A percentile compares a stretch with the other conserved stretches of the same genome.
phyloP scores from a whole-genome alignment of 2,329 filamentous ascomycete genomes.

The Septoria linicola region DNA sequence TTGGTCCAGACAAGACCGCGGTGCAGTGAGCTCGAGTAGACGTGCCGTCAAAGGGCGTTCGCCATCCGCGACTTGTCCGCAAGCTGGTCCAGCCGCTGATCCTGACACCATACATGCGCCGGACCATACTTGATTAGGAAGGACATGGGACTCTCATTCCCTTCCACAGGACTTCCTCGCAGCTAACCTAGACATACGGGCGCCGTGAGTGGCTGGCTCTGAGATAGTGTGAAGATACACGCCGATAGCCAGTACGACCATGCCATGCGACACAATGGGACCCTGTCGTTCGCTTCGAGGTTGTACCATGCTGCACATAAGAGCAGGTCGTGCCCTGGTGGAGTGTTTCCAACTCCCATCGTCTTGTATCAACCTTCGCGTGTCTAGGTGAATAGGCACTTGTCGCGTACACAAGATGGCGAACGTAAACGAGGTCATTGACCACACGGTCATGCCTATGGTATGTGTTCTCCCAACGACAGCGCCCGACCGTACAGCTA shows the following conservation, averaged over 20 bases:
- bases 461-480: slow-evolving; percentile 17
- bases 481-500: neutral
- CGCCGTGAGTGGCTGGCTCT: slow-evolving; percentile 2
- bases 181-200: neutral
- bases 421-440: slow-evolving; percentile 36
- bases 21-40: slow-evolving; percentile 1
- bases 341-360: neutral
- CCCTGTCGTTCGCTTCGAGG: neutral
- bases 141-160: slow-evolving; percentile 7
- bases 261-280: slow-evolving; percentile 15
- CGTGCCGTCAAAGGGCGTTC: slow-evolving; percentile 4
- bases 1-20: slow-evolving; percentile 5
- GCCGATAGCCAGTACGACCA: slow-evolving; percentile 17
- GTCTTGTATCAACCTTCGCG: neutral
- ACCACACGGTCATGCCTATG: slow-evolving; percentile 37
- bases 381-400: slow-evolving; percentile 21
- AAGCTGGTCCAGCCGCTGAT: slow-evolving; percentile 9
- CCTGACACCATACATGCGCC: slow-evolving; percentile 8
- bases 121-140: slow-evolving; percentile 13
- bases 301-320: slow-evolving; percentile 4
- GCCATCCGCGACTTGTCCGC: neutral
- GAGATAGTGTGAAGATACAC: slow-evolving; percentile 7
- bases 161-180: slow-evolving; percentile 17
- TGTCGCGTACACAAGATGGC: slow-evolving; percentile 23
- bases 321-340: neutral